A percentile compares a stretch with the other conserved stretches of the same genome.
phyloP scores from a whole-genome alignment of 2,329 filamentous ascomycete species.

The Fusarium robinianum region DNA sequence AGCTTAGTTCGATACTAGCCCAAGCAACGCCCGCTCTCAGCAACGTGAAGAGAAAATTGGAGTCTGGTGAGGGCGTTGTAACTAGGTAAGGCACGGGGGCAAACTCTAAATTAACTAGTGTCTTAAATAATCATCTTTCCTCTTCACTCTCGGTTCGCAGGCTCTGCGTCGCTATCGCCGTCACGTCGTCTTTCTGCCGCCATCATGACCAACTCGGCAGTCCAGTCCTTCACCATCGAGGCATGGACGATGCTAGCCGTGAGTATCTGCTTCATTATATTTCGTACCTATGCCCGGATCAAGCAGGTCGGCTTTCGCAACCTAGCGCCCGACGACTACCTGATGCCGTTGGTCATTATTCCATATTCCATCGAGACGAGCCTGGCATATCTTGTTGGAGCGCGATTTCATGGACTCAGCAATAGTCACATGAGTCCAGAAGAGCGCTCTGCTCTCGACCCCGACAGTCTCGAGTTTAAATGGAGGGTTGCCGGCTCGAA shows the following conservation, averaged over 20 bases:
- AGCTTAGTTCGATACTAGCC: too few relatives aligned
- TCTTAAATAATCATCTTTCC: too few relatives aligned
- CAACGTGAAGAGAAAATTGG: too few relatives aligned
- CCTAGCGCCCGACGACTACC: conserved; percentile 54
- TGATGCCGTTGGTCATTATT: conserved; percentile 28
- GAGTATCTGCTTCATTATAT: conserved; percentile 50
- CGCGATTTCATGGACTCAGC: conserved; percentile 46
- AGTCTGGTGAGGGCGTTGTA: too few relatives aligned
- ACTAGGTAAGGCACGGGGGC: too few relatives aligned
- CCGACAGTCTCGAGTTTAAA: conserved; percentile 46
- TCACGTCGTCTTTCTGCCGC: too few relatives aligned
- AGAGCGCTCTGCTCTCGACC: conserved; percentile 47
- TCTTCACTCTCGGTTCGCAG: too few relatives aligned
- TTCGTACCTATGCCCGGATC: conserved; percentile 54
- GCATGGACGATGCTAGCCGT: conserved; percentile 49
- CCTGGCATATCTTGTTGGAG: conserved; percentile 44
- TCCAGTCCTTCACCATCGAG: conserved; percentile 20
- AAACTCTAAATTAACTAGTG: too few relatives aligned
- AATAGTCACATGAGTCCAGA: conserved; percentile 56
- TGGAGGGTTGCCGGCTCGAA: conserved; percentile 53
- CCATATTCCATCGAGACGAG: conserved; percentile 27
- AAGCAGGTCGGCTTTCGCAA: conserved; percentile 40
- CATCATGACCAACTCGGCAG: too few relatives aligned
- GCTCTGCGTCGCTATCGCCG: too few relatives aligned
- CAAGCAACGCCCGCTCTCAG: too few relatives aligned